Evolutionary conservation across 306 rosid genomes (phyloP), one percentile per base, ranked within the genome.

Genomic region (Rosa persica): DNA sequence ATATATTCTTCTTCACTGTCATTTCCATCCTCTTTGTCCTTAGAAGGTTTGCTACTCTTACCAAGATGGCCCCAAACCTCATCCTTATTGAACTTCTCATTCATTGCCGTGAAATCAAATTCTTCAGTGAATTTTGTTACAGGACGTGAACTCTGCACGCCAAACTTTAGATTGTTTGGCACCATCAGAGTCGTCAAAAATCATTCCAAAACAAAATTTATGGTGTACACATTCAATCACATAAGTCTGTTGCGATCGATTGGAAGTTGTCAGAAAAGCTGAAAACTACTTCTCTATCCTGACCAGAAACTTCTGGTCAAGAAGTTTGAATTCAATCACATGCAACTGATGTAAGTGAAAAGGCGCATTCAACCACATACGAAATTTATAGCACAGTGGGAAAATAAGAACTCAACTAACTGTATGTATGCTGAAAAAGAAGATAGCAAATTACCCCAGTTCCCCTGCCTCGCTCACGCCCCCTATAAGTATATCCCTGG

Each of bases 31-130:
- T 86, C 93, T 51, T 49, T 88, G 38, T 86, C 92, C 78, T 83
- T 91, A 39, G 84, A 77, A 77, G 87, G 81, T 84, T 88, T 92
- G 48, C 52, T 85, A 77, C 79, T 85, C 86, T 91, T 95, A 70
- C 98, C 98, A 67, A 95, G 96, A 85, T 93, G 89, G 71, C 93
- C 98, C 99, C 99, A 95, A n/a, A 93, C 98, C 86, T 95, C 98
- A 80, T 95, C 99, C 91, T 95, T 95, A 55, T 93, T 95, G 79
- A 95, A 95, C 83, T 93, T 95, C 85, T 95, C 99, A 83, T 93
- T 95, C 99, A 95, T 95, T 57, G 98, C 97, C 72, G 17, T 88
- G 88, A 95, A 93, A 80, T 95, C 97, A 90, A 95, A 93, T 73
- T 95, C 99, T 80, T 93, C 98, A 1, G 98, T 91, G 83, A 95